A percentile compares a stretch with the other conserved stretches of the same genome.
These are phyloP conservation scores for Venturia oleaginea DNA, from an alignment of 2,329 filamentous ascomycete genomes.

Conservation along the genomic window DNA sequence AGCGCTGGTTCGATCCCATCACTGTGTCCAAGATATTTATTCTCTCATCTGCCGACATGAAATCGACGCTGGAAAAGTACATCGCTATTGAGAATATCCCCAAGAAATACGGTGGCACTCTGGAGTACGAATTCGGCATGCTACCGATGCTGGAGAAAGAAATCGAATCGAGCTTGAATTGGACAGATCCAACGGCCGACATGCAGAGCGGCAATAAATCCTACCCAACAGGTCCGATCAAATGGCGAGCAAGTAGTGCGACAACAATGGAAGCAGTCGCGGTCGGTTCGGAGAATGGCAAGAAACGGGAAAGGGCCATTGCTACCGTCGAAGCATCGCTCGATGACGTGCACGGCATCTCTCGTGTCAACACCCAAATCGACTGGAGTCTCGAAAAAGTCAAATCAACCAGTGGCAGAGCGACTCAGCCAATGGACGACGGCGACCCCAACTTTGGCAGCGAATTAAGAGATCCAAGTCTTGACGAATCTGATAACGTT, in stretches of 20 bases:
- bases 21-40: slow-evolving; percentile 93
- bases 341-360: slow-evolving; percentile 20
- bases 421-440: slow-evolving; percentile 27
- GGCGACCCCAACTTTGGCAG: slow-evolving; percentile 6
- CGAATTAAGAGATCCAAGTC: background rate
- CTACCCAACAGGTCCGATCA: slow-evolving; percentile 39
- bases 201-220: slow-evolving; percentile 29
- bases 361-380: slow-evolving; percentile 22
- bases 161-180: slow-evolving; percentile 34
- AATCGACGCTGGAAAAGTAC: slow-evolving; percentile 67
- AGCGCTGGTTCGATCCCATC: slow-evolving; percentile 84
- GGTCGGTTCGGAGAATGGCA: slow-evolving; percentile 35
- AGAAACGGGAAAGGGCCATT: slow-evolving; percentile 29
- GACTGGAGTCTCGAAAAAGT: slow-evolving; percentile 19
- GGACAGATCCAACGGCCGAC: slow-evolving; percentile 24
- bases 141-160: slow-evolving; percentile 59
- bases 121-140: slow-evolving; percentile 75
- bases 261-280: slow-evolving; percentile 37
- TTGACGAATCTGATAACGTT: background rate
- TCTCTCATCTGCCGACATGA: slow-evolving; percentile 62
- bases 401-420: slow-evolving; percentile 27
- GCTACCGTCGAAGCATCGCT: slow-evolving; percentile 30
- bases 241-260: slow-evolving; percentile 32
- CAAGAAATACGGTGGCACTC: slow-evolving; percentile 77
- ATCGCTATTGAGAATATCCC: slow-evolving; percentile 79